A percentile compares a stretch with the other conserved stretches of the same genome.
These are phyloP conservation scores for Pseudozyma sp. DNA, from an alignment of 1,284 basidiomycete species.

Conservation along the genomic window DNA sequence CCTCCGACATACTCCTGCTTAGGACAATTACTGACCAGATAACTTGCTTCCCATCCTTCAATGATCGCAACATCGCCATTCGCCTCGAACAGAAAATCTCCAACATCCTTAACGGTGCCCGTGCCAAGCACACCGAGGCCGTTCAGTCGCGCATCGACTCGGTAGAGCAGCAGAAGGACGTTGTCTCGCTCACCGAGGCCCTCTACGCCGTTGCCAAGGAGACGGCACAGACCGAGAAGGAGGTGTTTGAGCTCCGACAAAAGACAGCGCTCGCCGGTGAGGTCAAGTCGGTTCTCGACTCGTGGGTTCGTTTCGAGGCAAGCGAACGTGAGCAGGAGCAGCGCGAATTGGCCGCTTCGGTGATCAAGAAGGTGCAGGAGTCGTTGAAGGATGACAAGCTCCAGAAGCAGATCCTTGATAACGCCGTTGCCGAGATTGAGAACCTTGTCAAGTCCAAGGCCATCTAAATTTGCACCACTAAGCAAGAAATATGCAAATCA, in stretches of 20 bases:
- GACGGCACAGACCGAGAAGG: conserved; percentile 89
- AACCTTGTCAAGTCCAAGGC: conserved; percentile 70
- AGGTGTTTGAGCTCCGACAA: conserved; percentile 91
- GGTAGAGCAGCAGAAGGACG: conserved; percentile 93
- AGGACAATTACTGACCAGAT: neutral
- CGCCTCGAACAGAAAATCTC: conserved; percentile 76
- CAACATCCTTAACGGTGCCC: conserved; percentile 83
- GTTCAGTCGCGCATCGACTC: conserved; percentile 92
- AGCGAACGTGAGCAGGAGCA: conserved; percentile 97
- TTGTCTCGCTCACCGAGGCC: conserved; percentile 86
- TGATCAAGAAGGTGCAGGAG: conserved; percentile 87
- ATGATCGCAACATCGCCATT: neutral
- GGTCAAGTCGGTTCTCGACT: conserved; percentile 94
- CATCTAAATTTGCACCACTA: conserved; percentile 50
- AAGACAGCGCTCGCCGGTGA: conserved; percentile 87
- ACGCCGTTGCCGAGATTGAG: conserved; percentile 90
- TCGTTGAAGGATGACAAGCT: conserved; percentile 88
- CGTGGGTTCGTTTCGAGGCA: conserved; percentile 97
- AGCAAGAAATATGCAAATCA: neutral
- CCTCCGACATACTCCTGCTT: neutral
- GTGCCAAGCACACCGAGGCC: conserved; percentile 89
- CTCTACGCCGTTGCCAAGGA: conserved; percentile 97
- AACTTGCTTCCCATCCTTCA: neutral
- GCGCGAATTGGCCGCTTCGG: conserved; percentile 84
- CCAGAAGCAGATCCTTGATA: conserved; percentile 88